Base-by-base conservation (phyloP, 495 filamentous ascomycete genomes). In the Opeltia flavorubescens region DNA sequence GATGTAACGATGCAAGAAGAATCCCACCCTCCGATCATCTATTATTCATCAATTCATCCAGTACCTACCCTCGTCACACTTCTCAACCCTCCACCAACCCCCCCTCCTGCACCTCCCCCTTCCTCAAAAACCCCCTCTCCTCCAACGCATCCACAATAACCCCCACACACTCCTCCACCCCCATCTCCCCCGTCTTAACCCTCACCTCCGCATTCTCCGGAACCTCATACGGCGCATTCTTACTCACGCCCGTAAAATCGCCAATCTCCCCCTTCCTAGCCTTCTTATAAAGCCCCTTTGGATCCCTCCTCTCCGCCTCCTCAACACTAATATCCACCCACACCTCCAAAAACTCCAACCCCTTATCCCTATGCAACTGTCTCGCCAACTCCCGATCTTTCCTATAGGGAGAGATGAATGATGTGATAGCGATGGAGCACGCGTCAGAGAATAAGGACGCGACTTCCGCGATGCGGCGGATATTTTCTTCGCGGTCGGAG, bases 271-370 rank as follows among this genome's bases (percentile, higher is more conserved):
- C 91, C 42, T 80, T 80, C 15, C 89, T 71, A 5, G 91, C 91
- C 77, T 94, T 94, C 77, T 93, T 93, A 61, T 98, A 98, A 47
- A 98, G 63, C 7, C 89, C 93, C 76, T 98, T 98, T 21, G 91
- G 91, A 61, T 98, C 91, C 49, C 91, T 73, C 69, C 83, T 64
- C 75, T 98, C 93, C n/a, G 93, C 91, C 29, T 84, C 83, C 61
- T 82, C 83, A 47, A 96, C 67, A 3, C 86, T 79, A 9, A 95
- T 74, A 60, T 98, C 87, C 40, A 98, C 77, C 55, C 77, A 89
- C 17, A 95, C 84, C 63, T 98, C 91, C 50, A 98, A 77, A 64
- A 98, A 98, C 2, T 87, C 79, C 50, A 96, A 71, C 9, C 62
- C 68, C 55, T 71, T 62, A 1, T 71, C 72, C 38, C 76, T 70